A percentile compares a stretch with the other conserved stretches of the same genome.
phyloP scores from a whole-genome alignment of 169 alveolate species.

The Plasmodium gallinaceum region DNA sequence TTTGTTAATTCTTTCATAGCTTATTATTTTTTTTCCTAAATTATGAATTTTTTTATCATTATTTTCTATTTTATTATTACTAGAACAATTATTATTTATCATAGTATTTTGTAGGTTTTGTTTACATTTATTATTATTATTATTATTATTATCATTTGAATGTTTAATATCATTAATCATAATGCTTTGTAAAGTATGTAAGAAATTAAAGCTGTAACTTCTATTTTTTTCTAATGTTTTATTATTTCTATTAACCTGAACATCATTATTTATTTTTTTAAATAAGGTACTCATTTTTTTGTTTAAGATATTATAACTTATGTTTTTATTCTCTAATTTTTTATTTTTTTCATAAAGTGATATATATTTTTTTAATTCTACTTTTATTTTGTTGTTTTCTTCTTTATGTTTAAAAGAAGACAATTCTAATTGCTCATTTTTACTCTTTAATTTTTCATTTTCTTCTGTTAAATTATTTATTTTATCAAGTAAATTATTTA shows the following conservation, averaged over 20 bases:
- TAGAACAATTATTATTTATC: neutral
- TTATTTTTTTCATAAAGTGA: conserved; percentile 47
- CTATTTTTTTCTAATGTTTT: conserved; percentile 10
- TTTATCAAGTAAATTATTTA: conserved; percentile 45
- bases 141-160: conserved; percentile 5
- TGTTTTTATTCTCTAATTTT: conserved; percentile 1
- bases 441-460: conserved; percentile 65
- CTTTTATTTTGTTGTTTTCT: conserved; percentile 62
- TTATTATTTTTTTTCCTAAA: neutral
- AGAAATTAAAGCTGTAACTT: conserved; percentile 37
- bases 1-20: neutral
- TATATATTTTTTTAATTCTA: conserved; percentile 52
- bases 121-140: neutral
- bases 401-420: conserved; percentile 41
- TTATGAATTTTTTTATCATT: neutral
- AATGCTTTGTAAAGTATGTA: conserved; percentile 23
- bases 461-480: conserved; percentile 36
- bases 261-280: conserved; percentile 25
- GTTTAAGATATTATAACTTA: conserved; percentile 30
- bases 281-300: conserved; percentile 57
- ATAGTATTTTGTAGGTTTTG: neutral
- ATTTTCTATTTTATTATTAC: neutral
- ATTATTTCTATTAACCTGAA: conserved; percentile 5
- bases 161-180: neutral
- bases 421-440: conserved; percentile 61